Percentiles rank a stretch among this genome's conserved stretches.
These are phyloP conservation scores for Aspergillus novofumigatus DNA, from an alignment of 2,329 filamentous ascomycete species.

Conservation along the genomic window DNA sequence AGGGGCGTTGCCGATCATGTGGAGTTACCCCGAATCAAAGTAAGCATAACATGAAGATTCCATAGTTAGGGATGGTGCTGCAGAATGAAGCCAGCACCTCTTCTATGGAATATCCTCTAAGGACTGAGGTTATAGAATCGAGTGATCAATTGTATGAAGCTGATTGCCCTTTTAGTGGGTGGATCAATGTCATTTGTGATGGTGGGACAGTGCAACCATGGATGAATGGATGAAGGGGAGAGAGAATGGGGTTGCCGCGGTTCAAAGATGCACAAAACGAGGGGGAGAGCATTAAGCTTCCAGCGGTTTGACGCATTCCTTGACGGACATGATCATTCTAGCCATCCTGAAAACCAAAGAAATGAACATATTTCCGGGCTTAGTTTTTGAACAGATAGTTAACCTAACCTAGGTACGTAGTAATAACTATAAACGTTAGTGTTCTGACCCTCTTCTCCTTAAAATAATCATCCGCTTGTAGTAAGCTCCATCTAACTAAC, in stretches of 20 bases:
- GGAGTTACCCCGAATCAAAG: neutral
- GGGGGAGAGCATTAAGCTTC: neutral
- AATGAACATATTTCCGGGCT: too few species aligned
- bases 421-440: neutral
- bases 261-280: neutral
- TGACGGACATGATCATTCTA: neutral
- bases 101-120: neutral
- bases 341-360: too few species aligned
- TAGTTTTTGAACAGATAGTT: neutral
- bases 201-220: neutral
- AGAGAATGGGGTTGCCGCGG: neutral
- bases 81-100: neutral
- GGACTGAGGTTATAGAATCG: neutral
- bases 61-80: neutral
- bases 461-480: neutral
- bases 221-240: neutral
- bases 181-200: neutral
- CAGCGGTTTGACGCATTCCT: neutral
- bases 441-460: neutral
- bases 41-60: neutral
- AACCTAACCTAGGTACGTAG: neutral
- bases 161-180: neutral
- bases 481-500: neutral
- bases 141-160: neutral
- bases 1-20: neutral